Conservation (phyloP, 2,329 filamentous ascomycete species). For the Pseudocercospora vitis region DNA sequence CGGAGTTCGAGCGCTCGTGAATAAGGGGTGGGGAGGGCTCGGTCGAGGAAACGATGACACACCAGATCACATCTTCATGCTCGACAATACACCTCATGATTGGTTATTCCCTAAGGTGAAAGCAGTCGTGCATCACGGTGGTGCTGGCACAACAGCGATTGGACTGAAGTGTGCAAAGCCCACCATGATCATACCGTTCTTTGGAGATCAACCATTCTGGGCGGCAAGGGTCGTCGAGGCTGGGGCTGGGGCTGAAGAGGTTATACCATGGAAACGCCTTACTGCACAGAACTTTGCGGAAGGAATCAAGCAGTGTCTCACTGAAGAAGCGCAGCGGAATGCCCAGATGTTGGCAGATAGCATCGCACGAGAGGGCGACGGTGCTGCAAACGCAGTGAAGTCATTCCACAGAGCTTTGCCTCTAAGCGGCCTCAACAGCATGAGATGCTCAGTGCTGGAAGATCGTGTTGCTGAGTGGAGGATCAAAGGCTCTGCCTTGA, state of each 20-base stretch:
- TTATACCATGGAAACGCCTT: constrained; percentile 68
- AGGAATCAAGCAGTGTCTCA: constrained; percentile 69
- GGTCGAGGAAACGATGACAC: constrained; percentile 61
- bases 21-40: constrained; percentile 73
- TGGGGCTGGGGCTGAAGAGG: constrained; percentile 62
- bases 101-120: constrained; percentile 70
- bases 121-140: constrained; percentile 73
- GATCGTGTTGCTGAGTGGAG: constrained; percentile 67
- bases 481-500: constrained; percentile 60
- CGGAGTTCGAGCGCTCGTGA: constrained; percentile 69
- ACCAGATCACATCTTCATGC: constrained; percentile 65
- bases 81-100: constrained; percentile 73
- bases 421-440: constrained; percentile 46
- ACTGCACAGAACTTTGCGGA: constrained; percentile 64
- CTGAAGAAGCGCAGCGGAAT: constrained; percentile 58
- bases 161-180: constrained; percentile 70
- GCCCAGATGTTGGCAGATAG: constrained; percentile 60
- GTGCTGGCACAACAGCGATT: constrained; percentile 73
- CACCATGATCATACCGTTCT: constrained; percentile 76
- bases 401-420: constrained; percentile 64
- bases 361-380: constrained; percentile 67
- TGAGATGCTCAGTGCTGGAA: constrained; percentile 66
- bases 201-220: constrained; percentile 79
- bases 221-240: constrained; percentile 66
- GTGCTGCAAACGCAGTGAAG: constrained; percentile 66